phyloP scores from a whole-genome alignment of 768 basidiomycete genomes.

The Coprinopsis strossmayeri region DNA sequence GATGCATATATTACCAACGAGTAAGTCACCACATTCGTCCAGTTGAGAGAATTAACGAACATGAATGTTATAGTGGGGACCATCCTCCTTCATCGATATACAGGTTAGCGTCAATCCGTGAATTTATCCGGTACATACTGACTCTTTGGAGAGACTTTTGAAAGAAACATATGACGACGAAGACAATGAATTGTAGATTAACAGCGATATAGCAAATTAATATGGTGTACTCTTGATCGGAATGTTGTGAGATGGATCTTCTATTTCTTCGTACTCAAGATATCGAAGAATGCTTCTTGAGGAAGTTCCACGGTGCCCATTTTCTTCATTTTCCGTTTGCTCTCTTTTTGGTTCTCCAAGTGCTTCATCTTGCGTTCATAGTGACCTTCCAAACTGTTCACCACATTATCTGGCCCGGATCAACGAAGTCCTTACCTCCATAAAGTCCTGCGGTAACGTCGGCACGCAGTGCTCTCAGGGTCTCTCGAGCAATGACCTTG shows the following conservation, averaged over 20 bases:
- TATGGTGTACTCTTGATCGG: background rate
- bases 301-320: constrained; percentile 86
- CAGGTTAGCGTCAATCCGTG: constrained; percentile 38
- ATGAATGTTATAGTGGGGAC: constrained; percentile 60
- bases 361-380: constrained; percentile 92
- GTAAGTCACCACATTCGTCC: constrained; percentile 44
- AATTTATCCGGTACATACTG: constrained; percentile 7
- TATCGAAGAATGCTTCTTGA: constrained; percentile 93
- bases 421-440: constrained; percentile 48
- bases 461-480: constrained; percentile 75
- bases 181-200: constrained; percentile 68
- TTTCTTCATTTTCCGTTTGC: constrained; percentile 84
- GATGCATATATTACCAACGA: constrained; percentile 96
- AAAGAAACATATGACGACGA: constrained; percentile 96
- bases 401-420: no score
- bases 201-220: background rate
- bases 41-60: constrained; percentile 7
- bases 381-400: constrained; percentile 59
- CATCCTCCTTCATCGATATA: constrained; percentile 95
- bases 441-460: constrained; percentile 94
- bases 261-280: constrained; percentile 59
- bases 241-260: background rate
- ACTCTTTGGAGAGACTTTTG: constrained; percentile 48
- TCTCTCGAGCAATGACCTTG: constrained; percentile 86
- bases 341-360: constrained; percentile 86